Percentiles rank a stretch among this genome's conserved stretches.
phyloP scores from a whole-genome alignment of 371 early-diverging fungal genomes.

The Mucor racemosus region DNA sequence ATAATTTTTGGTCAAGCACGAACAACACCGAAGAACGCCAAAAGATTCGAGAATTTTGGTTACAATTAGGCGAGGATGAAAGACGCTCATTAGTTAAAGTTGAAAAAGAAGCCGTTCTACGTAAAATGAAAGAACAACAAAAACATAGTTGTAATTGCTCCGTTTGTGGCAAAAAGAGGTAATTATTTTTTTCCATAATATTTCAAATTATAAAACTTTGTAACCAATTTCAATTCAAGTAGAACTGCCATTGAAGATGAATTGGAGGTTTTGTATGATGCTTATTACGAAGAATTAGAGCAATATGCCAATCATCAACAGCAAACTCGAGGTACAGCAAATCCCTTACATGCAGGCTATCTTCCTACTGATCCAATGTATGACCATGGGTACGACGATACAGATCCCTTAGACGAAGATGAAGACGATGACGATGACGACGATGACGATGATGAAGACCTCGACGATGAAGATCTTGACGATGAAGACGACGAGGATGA shows the following conservation, averaged over 20 bases:
- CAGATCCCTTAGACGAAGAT: constrained; percentile 29
- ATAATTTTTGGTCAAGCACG: constrained; percentile 68
- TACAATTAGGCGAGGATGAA: constrained; percentile 84
- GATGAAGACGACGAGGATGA: constrained; percentile 48
- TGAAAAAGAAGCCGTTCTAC: constrained; percentile 90
- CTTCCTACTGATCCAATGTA: constrained; percentile 24
- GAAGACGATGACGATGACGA: constrained; percentile 34
- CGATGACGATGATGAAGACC: constrained; percentile 29
- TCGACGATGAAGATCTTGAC: constrained; percentile 35
- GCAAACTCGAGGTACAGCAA: constrained; percentile 31
- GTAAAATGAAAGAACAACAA: constrained; percentile 94
- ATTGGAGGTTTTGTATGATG: constrained; percentile 88
- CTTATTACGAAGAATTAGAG: constrained; percentile 91
- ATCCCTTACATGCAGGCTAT: constrained; percentile 25
- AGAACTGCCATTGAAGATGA: constrained; percentile 92
- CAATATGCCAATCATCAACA: constrained; percentile 81
- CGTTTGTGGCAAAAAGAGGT: constrained; percentile 91
- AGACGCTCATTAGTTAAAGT: constrained; percentile 82
- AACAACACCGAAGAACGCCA: constrained; percentile 82
- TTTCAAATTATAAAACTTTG: not conserved
- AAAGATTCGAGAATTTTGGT: constrained; percentile 90
- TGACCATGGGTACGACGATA: constrained; percentile 23
- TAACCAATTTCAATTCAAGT: constrained; percentile 7
- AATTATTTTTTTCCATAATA: constrained; percentile 9
- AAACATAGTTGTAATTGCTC: constrained; percentile 89